Percentiles rank a stretch among this genome's conserved stretches.
Conservation (phyloP, 495 filamentous ascomycete genomes). For the Penicillium daleae region DNA sequence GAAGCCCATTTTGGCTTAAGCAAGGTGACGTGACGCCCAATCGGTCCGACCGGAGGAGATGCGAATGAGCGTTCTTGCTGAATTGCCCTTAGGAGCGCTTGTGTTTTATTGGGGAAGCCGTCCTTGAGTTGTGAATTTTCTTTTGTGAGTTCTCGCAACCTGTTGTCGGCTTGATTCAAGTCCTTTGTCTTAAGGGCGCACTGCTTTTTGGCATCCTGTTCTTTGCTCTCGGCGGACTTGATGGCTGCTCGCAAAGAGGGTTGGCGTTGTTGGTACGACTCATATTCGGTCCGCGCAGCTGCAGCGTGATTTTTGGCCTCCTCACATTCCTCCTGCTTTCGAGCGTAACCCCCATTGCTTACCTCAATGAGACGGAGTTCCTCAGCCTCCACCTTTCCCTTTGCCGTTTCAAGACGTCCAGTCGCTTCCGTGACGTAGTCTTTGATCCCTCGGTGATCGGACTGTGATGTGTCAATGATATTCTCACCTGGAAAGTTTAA, state of each 20-base stretch:
- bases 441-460: conserved; percentile 55
- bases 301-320: conserved; percentile 37
- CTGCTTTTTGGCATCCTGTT: conserved; percentile 28
- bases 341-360: conserved; percentile 57
- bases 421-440: conserved; percentile 50
- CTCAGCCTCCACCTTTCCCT: conserved; percentile 51
- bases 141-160: conserved; percentile 52
- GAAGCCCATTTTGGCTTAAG: conserved; percentile 80
- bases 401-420: conserved; percentile 40
- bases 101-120: conserved; percentile 65
- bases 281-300: conserved; percentile 34
- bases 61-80: conserved; percentile 66
- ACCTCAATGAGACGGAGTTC: conserved; percentile 52
- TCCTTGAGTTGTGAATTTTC: conserved; percentile 53
- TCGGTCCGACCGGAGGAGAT: conserved; percentile 78
- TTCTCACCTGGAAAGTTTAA: background rate
- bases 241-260: conserved; percentile 37
- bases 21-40: conserved; percentile 75
- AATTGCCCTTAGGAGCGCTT: conserved; percentile 66
- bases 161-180: conserved; percentile 46
- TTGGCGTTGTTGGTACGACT: conserved; percentile 37
- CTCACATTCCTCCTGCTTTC: conserved; percentile 51
- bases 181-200: conserved; percentile 40
- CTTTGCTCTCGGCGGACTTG: conserved; percentile 40
- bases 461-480: conserved; percentile 31